A percentile compares a stretch with the other conserved stretches of the same genome.
Conservation (phyloP, 2,329 filamentous ascomycete species). For the Aspergillus sp. region DNA sequence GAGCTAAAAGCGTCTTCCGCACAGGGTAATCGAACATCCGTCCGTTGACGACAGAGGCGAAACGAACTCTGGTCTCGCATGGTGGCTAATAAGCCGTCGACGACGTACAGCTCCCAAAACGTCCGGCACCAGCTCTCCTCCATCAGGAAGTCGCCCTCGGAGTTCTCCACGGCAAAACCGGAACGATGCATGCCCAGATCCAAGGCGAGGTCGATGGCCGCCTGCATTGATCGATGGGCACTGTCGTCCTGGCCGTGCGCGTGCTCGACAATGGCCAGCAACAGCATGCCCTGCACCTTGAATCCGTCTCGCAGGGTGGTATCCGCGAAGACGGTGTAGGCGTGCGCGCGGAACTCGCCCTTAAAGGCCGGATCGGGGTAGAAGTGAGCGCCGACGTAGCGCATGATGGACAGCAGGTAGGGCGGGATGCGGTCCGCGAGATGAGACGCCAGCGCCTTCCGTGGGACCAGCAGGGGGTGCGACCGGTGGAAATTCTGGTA, state of each 20-base stretch:
- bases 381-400: conserved; percentile 53
- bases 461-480: conserved; percentile 53
- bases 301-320: conserved; percentile 25
- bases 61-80: conserved; percentile 42
- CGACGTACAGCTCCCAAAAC: conserved; percentile 77
- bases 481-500: conserved; percentile 52
- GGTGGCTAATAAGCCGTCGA: conserved; percentile 76
- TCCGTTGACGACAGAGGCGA: conserved; percentile 42
- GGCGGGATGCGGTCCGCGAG: conserved; percentile 35
- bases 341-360: conserved; percentile 17
- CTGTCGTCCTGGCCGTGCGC: conserved; percentile 25
- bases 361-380: conserved; percentile 32
- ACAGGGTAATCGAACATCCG: conserved; percentile 70
- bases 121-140: conserved; percentile 83
- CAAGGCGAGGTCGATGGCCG: conserved; percentile 67
- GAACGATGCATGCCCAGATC: conserved; percentile 70
- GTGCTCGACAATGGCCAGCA: conserved; percentile 32
- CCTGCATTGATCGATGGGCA: conserved; percentile 47
- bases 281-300: conserved; percentile 32
- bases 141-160: conserved; percentile 58
- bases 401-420: conserved; percentile 48
- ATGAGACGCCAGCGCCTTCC: conserved; percentile 28
- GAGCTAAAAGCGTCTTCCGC: conserved; percentile 61
- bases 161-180: conserved; percentile 48
- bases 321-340: conserved; percentile 13